Evolutionary conservation across 2,329 filamentous ascomycete species (phyloP).

Genomic region (Pseudopyricularia javanii): DNA sequence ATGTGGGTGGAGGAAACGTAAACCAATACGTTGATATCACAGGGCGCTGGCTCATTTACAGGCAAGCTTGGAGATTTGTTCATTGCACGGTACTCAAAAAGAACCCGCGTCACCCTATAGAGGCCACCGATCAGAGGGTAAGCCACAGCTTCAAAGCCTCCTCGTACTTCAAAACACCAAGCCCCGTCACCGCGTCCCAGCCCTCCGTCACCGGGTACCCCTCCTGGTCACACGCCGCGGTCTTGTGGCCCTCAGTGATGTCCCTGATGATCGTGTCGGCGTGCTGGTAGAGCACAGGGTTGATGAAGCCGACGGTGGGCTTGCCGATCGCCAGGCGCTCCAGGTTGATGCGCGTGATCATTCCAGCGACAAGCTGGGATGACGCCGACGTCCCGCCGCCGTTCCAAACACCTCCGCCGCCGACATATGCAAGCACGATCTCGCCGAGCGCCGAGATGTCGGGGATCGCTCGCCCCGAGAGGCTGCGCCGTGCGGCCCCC

Average conservation of each 20-base stretch:
- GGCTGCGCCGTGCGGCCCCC: conserved; percentile 21
- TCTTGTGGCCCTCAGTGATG: neutral
- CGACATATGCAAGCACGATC: conserved; percentile 19
- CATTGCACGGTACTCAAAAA: too few species aligned
- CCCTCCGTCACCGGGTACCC: neutral
- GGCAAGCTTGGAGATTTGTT: too few species aligned
- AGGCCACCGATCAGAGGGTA: too few species aligned
- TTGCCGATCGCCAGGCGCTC: conserved; percentile 34
- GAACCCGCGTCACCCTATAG: too few species aligned
- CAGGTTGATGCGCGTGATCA: conserved; percentile 41
- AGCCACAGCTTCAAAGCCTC: too few species aligned
- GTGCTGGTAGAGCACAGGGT: conserved; percentile 27
- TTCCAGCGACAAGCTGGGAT: conserved; percentile 37
- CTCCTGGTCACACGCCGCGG: neutral
- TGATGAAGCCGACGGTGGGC: conserved; percentile 38
- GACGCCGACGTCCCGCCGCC: conserved; percentile 32
- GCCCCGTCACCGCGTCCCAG: conserved; percentile 1
- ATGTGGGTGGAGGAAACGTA: too few species aligned
- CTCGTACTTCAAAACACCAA: neutral
- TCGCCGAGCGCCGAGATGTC: conserved; percentile 38
- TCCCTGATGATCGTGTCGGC: neutral
- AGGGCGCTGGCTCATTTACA: too few species aligned
- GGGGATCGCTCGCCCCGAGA: conserved; percentile 31
- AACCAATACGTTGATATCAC: too few species aligned
- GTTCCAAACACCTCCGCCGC: too few species aligned